These are phyloP conservation scores for Kernera saxatilis DNA, from an alignment of 345 rosid genomes.

Conservation along the genomic window DNA sequence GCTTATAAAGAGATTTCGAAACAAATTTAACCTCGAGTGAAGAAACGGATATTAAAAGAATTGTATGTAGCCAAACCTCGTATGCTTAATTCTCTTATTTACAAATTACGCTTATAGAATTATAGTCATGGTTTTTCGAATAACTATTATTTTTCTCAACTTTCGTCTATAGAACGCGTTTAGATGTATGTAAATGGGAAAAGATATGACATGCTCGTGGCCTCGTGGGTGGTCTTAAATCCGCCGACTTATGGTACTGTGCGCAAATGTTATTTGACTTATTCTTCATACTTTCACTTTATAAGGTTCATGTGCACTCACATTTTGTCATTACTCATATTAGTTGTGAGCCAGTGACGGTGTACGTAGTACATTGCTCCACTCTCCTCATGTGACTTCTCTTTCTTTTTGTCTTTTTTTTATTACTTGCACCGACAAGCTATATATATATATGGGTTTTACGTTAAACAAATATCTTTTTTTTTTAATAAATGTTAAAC, in stretches of 20 bases:
- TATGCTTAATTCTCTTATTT: background rate
- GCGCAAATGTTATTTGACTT: conserved; percentile 3
- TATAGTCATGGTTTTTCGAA: background rate
- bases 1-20: too few species aligned
- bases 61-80: too few species aligned
- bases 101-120: background rate
- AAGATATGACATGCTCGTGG: conserved; percentile 9
- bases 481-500: too few species aligned
- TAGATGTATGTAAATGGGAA: background rate
- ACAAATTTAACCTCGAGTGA: too few species aligned
- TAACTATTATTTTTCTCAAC: background rate
- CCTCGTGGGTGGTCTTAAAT: conserved; percentile 31
- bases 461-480: too few species aligned
- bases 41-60: too few species aligned
- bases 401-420: background rate
- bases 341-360: conserved; percentile 18
- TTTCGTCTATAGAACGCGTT: background rate
- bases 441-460: background rate
- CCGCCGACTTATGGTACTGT: conserved; percentile 14
- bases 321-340: conserved; percentile 21
- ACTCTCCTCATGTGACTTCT: conserved; percentile 17
- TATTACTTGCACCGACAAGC: conserved; percentile 5
- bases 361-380: conserved; percentile 5
- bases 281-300: background rate
- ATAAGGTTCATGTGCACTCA: conserved; percentile 31